These are phyloP conservation scores for Stephanocyclus meneghinianus DNA, from an alignment of 352 stramenopile species.

Conservation along the genomic window DNA sequence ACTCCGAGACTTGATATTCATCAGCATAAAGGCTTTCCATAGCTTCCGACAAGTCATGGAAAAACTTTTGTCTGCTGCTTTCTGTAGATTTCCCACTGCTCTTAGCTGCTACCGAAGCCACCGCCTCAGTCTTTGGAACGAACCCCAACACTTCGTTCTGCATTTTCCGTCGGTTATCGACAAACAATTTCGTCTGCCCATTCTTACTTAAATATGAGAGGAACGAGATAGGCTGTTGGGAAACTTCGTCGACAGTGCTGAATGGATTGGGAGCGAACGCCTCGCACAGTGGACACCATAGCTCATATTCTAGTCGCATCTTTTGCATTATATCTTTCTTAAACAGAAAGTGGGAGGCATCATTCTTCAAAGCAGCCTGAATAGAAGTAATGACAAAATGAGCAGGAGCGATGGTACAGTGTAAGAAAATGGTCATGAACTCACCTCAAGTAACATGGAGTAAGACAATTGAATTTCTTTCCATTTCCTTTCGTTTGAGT, in stretches of 20 bases:
- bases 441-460: slow-evolving; percentile 68
- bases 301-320: slow-evolving; percentile 69
- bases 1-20: slow-evolving; percentile 64
- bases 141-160: slow-evolving; percentile 69
- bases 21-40: slow-evolving; percentile 70
- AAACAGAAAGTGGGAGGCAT: slow-evolving; percentile 57
- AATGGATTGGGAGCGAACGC: slow-evolving; percentile 66
- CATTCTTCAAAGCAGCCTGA: slow-evolving; percentile 57
- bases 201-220: slow-evolving; percentile 35
- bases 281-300: slow-evolving; percentile 79
- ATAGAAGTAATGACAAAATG: background rate
- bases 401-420: background rate
- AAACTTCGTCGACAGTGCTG: background rate
- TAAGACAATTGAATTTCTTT: slow-evolving; percentile 78
- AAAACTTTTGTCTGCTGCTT: slow-evolving; percentile 41
- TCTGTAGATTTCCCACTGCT: slow-evolving; percentile 30
- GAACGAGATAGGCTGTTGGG: slow-evolving; percentile 15
- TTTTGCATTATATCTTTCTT: slow-evolving; percentile 69
- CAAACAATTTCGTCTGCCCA: slow-evolving; percentile 50
- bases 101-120: slow-evolving; percentile 37
- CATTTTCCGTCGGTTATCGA: slow-evolving; percentile 64
- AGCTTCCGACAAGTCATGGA: slow-evolving; percentile 63
- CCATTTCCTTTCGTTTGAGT: slow-evolving; percentile 75
- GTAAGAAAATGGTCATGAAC: background rate
- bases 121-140: slow-evolving; percentile 50